Conservation (phyloP, 768 basidiomycete species). For the Naganishia randhawae region DNA sequence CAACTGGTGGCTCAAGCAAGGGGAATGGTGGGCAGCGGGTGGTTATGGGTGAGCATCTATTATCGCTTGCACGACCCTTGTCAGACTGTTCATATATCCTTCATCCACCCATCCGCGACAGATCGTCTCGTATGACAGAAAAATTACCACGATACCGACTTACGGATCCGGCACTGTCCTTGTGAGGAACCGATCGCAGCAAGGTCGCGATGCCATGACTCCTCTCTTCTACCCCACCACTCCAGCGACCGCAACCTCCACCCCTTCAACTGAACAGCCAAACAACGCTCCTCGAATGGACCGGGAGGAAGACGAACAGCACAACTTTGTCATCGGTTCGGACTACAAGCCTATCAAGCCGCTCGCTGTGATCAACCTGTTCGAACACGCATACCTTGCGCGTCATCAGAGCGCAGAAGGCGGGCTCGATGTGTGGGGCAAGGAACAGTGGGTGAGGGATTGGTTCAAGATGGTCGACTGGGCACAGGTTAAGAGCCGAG, state of each 20-base stretch:
- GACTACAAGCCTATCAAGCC: conserved; percentile 32
- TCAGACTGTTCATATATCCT: too few species aligned
- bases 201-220: conserved; percentile 37
- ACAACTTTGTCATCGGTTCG: not conserved
- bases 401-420: conserved; percentile 37
- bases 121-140: conserved; percentile 67
- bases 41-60: conserved; percentile 47
- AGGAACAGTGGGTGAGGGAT: conserved; percentile 42
- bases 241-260: conserved; percentile 60
- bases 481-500: conserved; percentile 27
- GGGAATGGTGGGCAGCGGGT: conserved; percentile 46
- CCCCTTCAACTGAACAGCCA: conserved; percentile 24
- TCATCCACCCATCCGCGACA: conserved; percentile 21
- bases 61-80: not conserved
- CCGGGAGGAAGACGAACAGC: not conserved
- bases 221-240: conserved; percentile 70
- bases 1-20: conserved; percentile 46
- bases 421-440: conserved; percentile 33
- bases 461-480: conserved; percentile 47
- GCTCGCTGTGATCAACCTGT: conserved; percentile 44
- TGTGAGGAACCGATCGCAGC: conserved; percentile 53
- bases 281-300: not conserved
- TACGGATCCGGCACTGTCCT: conserved; percentile 86
- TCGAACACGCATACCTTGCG: conserved; percentile 44
- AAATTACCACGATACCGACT: conserved; percentile 65